phyloP scores from a whole-genome alignment of 2,329 filamentous ascomycete species.

The Hawksworthiomyces lignivorus region DNA sequence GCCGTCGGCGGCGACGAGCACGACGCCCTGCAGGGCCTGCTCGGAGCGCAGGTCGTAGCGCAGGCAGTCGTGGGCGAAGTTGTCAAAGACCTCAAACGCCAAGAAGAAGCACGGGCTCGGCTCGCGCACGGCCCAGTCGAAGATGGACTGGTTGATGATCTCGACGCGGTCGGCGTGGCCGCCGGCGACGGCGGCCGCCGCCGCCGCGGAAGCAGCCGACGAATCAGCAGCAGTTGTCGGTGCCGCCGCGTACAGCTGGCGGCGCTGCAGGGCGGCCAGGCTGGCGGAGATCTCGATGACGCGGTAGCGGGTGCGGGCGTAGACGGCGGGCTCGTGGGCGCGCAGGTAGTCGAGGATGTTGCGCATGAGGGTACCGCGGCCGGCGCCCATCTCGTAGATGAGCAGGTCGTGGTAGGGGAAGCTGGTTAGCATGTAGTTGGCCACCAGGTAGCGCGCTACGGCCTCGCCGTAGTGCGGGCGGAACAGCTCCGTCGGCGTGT shows the following conservation, averaged over 20 bases:
- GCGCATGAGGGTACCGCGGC: constrained; percentile 94
- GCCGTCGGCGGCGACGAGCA: constrained; percentile 75
- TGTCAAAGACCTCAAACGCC: constrained; percentile 96
- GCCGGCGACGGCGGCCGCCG: constrained; percentile 39
- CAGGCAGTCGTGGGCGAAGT: constrained; percentile 90
- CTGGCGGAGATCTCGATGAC: constrained; percentile 91
- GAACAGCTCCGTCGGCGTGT: constrained; percentile 96
- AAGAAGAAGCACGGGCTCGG: constrained; percentile 94
- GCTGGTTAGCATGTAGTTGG: constrained; percentile 89
- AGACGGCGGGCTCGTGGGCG: constrained; percentile 80
- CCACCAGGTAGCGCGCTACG: constrained; percentile 89
- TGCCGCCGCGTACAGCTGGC: constrained; percentile 42
- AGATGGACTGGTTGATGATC: constrained; percentile 90
- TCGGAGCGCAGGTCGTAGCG: constrained; percentile 82
- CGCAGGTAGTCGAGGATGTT: constrained; percentile 95
- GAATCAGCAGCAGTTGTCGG: background rate
- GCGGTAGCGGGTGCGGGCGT: constrained; percentile 85
- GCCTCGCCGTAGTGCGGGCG: constrained; percentile 94
- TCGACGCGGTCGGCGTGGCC: constrained; percentile 82
- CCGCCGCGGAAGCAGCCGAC: background rate
- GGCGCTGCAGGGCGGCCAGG: constrained; percentile 69
- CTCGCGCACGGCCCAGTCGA: constrained; percentile 86
- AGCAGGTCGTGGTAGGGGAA: constrained; percentile 96
- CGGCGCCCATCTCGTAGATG: constrained; percentile 98
- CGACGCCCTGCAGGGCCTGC: constrained; percentile 76